Conservation (phyloP, 1,284 basidiomycete genomes). For the Porodaedalea pini region DNA sequence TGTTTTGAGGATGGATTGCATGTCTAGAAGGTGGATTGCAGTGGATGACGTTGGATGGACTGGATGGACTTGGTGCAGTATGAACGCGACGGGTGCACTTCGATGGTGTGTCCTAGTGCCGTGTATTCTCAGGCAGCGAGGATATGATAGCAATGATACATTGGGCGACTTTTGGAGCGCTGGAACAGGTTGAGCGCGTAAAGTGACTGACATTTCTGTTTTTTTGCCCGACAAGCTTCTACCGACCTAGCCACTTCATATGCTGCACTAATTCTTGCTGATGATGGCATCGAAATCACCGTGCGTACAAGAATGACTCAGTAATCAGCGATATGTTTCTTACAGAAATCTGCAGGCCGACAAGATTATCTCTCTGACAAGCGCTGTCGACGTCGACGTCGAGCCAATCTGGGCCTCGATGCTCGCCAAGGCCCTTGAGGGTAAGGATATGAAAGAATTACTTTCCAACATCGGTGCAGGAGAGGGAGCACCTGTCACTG, state of each 20-base stretch:
- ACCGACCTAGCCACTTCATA: constrained; percentile 84
- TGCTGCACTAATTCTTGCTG: constrained; percentile 94
- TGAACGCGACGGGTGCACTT: no score
- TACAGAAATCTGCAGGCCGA: constrained; percentile 63
- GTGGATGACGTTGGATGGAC: neutral
- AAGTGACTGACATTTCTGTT: neutral
- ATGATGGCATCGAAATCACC: constrained; percentile 95
- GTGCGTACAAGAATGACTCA: constrained; percentile 52
- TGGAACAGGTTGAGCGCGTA: no score
- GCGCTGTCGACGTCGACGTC: constrained; percentile 81
- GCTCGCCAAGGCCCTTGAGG: constrained; percentile 96
- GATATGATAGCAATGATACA: no score
- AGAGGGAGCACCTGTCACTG: constrained; percentile 68
- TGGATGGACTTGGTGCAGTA: no score
- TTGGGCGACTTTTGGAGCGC: no score
- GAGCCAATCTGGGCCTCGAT: constrained; percentile 98
- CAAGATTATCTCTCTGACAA: constrained; percentile 83
- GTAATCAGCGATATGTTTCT: neutral
- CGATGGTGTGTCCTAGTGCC: no score
- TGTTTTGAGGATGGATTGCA: neutral
- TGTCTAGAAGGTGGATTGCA: neutral
- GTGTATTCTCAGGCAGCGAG: no score
- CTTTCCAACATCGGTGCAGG: constrained; percentile 88
- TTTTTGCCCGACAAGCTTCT: constrained; percentile 11
- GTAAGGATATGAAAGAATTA: constrained; percentile 95